Evolutionary conservation across 1,139 yeast species (phyloP).

Genomic region (Geotrichum carabidarum): DNA sequence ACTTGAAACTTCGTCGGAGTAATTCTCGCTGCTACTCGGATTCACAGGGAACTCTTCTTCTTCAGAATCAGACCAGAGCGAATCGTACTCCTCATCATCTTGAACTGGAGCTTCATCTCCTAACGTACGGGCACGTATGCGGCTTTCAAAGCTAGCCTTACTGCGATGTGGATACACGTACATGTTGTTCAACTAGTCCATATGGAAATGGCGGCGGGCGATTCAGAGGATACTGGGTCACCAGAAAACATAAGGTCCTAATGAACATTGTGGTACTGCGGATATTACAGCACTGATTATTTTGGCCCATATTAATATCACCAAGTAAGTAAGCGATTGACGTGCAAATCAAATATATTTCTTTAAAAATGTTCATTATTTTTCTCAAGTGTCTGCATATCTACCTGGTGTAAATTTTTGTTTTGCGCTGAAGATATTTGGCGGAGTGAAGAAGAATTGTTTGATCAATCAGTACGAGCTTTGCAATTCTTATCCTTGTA

Average conservation of each 20-base stretch:
- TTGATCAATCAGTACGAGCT: no score
- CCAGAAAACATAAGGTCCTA: background rate
- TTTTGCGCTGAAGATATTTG: no score
- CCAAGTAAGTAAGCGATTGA: no score
- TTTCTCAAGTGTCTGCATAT: no score
- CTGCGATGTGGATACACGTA: conserved; percentile 14
- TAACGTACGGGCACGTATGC: conserved; percentile 8
- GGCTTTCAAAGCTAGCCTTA: conserved; percentile 3
- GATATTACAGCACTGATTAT: conserved; percentile 1
- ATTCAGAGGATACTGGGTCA: background rate
- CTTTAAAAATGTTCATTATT: no score
- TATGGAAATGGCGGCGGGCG: background rate
- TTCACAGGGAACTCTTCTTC: conserved; percentile 26
- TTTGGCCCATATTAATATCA: background rate
- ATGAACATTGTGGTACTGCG: background rate
- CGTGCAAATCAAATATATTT: no score
- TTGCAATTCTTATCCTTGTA: no score
- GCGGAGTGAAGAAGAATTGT: no score
- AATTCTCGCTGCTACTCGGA: conserved; percentile 16
- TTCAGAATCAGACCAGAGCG: conserved; percentile 26
- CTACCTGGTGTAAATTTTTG: no score
- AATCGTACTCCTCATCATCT: conserved; percentile 22
- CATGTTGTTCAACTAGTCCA: background rate
- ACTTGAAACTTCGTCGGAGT: conserved; percentile 10
- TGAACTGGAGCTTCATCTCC: background rate